Conservation (phyloP, 2,329 filamentous ascomycete genomes). For the Volutella citrinella region DNA sequence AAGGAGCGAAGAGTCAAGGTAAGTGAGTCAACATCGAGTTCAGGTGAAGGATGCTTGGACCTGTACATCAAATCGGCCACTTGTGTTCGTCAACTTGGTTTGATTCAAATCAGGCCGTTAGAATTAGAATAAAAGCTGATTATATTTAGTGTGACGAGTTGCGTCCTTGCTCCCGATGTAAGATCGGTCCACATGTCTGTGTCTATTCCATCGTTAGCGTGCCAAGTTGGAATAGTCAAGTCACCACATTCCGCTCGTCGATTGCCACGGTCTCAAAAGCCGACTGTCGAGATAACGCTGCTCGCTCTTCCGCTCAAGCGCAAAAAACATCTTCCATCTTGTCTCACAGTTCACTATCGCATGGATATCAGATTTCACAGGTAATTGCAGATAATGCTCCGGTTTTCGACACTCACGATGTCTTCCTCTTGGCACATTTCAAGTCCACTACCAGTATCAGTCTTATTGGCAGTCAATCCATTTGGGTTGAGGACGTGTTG, state of each 20-base stretch:
- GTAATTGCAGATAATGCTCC: slow-evolving; percentile 4
- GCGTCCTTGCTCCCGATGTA: slow-evolving; percentile 4
- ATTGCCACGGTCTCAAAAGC: slow-evolving; percentile 3
- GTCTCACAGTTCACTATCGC: slow-evolving; percentile 4
- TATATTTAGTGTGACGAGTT: slow-evolving; percentile 4
- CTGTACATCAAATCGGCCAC: slow-evolving; percentile 3
- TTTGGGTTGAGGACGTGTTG: slow-evolving; percentile 4
- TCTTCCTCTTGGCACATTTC: slow-evolving; percentile 4
- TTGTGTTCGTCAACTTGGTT: slow-evolving; percentile 4
- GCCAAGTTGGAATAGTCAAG: slow-evolving; percentile 4
- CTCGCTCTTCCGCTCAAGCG: slow-evolving; percentile 2
- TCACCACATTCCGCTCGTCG: slow-evolving; percentile 4
- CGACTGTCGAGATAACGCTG: slow-evolving; percentile 2
- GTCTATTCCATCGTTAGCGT: slow-evolving; percentile 4
- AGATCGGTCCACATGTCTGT: slow-evolving; percentile 4
- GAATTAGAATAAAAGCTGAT: slow-evolving; percentile 4
- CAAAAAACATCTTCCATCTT: slow-evolving; percentile 3
- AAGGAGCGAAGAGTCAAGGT: slow-evolving; percentile 4
- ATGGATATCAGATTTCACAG: slow-evolving; percentile 4
- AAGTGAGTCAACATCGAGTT: slow-evolving; percentile 3
- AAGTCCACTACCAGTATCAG: slow-evolving; percentile 4
- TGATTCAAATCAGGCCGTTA: slow-evolving; percentile 4
- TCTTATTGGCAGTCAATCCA: slow-evolving; percentile 4
- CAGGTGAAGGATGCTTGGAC: slow-evolving; percentile 2
- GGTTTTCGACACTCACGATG: slow-evolving; percentile 4